These are phyloP conservation scores for Trebouxia gelatinosa DNA, from an alignment of 163 green algal species.

Conservation along the genomic window DNA sequence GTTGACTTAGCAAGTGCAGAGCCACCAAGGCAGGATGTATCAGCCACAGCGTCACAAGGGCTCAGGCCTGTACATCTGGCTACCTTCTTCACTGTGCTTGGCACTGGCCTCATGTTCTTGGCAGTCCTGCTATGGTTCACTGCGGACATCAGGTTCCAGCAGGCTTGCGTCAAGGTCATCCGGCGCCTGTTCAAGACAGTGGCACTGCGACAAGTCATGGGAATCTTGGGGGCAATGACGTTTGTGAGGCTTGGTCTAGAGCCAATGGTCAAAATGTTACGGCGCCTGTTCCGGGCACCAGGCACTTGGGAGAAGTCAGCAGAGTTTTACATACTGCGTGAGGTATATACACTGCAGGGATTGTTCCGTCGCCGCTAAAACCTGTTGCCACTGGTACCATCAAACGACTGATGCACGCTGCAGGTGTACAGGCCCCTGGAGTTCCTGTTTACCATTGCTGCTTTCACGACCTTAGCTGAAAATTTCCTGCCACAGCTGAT, in stretches of 20 bases:
- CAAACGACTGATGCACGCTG: not conserved
- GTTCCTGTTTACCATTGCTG: slow-evolving; percentile 84
- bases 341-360: slow-evolving; percentile 43
- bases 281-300: slow-evolving; percentile 44
- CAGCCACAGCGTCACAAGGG: slow-evolving; percentile 21
- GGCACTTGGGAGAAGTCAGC: slow-evolving; percentile 57
- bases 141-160: slow-evolving; percentile 70
- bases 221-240: slow-evolving; percentile 57
- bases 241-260: slow-evolving; percentile 61
- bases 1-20: not conserved
- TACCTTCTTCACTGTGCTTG: slow-evolving; percentile 51
- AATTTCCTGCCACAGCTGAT: slow-evolving; percentile 87
- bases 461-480: slow-evolving; percentile 83
- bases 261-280: slow-evolving; percentile 51
- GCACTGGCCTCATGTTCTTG: slow-evolving; percentile 53
- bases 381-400: not conserved
- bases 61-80: slow-evolving; percentile 38
- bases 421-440: slow-evolving; percentile 89
- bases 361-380: not conserved
- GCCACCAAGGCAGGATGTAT: not conserved
- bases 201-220: slow-evolving; percentile 60
- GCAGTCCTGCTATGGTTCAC: slow-evolving; percentile 80
- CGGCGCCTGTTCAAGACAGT: slow-evolving; percentile 65
- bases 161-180: slow-evolving; percentile 46
- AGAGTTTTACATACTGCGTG: slow-evolving; percentile 76